Evolutionary conservation across 805 yeast genomes (phyloP), one percentile per base, ranked within the genome.

Genomic region (Saturnispora zaruensis): DNA sequence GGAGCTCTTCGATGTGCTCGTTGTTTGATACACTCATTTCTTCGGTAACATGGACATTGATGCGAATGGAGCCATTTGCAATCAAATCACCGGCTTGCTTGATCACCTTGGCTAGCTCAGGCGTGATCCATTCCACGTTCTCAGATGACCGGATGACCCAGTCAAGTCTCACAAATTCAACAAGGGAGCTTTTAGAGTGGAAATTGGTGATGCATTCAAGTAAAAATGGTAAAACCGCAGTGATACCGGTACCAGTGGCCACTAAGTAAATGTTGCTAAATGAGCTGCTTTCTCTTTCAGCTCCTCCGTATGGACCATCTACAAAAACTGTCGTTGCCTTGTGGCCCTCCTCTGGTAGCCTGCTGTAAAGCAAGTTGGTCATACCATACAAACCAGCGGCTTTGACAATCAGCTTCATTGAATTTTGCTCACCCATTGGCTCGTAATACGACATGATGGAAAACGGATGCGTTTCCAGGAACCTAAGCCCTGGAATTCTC

Each of bases 271-370:
- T 61, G 41, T 71, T 68, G 41, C 74, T 74, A 57, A 78, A 78
- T 1, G 75, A 60, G 20, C 68, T 54, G 5, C 65, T 60, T 52
- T 75, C 75, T 57, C 84, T 67, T 14, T 66, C 55, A 44, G 72
- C 55, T 1, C 82, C 82, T 16, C 84, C 82, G 52, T 76, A 78
- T 4, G 84, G 81, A 1, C 84, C 84, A 56, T 78, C 83, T n/a
- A 62, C 45, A 18, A 76, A 58, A 0, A 75, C 73, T 32, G 63
- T 64, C 46, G 61, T 37, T 0, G 65, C 53, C 14, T 57, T 54
- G 3, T 57, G 46, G 0, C 59, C 53, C 21, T 57, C 58, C 9
- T 66, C 65, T 8, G 70, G 67, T 4, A 60, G 21, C 20, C 57
- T 48, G 9, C 58, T 44, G 51, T 61, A 63, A 3, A 77, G 53